Conservation (phyloP, 1,284 basidiomycete genomes). For the Leccinum angustisporum region DNA sequence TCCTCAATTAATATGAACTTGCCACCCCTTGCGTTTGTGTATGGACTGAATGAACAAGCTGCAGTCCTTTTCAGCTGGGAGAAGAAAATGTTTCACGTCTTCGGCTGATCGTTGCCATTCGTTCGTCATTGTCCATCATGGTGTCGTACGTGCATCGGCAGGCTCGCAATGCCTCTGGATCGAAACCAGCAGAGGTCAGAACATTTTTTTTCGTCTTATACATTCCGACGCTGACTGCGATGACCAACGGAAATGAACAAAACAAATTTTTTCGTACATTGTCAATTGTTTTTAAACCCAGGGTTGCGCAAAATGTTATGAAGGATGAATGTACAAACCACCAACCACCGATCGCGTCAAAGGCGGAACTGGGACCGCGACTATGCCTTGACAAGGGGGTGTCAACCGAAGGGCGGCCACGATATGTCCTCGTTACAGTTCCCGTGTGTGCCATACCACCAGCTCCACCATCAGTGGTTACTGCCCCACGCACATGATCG, state of each 20-base stretch:
- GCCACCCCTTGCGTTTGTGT: slow-evolving; percentile 3
- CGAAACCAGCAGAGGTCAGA: slow-evolving; percentile 17
- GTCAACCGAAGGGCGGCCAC: not conserved
- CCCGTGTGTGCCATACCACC: slow-evolving; percentile 7
- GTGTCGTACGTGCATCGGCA: slow-evolving; percentile 1
- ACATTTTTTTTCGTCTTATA: slow-evolving; percentile 15
- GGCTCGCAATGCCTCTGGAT: not conserved
- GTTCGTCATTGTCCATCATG: slow-evolving; percentile 17
- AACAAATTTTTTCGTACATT: slow-evolving; percentile 28
- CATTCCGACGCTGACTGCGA: slow-evolving; percentile 25
- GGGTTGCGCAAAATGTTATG: slow-evolving; percentile 19
- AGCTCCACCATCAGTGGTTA: slow-evolving; percentile 24
- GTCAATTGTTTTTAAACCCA: slow-evolving; percentile 8
- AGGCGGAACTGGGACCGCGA: not conserved
- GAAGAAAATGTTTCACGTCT: slow-evolving; percentile 21
- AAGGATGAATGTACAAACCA: slow-evolving; percentile 1
- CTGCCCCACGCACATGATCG: slow-evolving; percentile 11
- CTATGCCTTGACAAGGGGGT: not conserved
- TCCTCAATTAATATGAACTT: slow-evolving; percentile 26
- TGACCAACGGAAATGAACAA: slow-evolving; percentile 30
- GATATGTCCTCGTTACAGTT: slow-evolving; percentile 17
- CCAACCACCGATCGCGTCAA: slow-evolving; percentile 14
- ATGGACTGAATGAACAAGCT: not conserved
- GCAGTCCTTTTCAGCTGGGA: not conserved
- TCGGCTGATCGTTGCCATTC: slow-evolving; percentile 14